Evolutionary conservation across 495 filamentous ascomycete species (phyloP), one percentile per base, ranked within the genome.

Genomic region (Lindgomyces ingoldianus): DNA sequence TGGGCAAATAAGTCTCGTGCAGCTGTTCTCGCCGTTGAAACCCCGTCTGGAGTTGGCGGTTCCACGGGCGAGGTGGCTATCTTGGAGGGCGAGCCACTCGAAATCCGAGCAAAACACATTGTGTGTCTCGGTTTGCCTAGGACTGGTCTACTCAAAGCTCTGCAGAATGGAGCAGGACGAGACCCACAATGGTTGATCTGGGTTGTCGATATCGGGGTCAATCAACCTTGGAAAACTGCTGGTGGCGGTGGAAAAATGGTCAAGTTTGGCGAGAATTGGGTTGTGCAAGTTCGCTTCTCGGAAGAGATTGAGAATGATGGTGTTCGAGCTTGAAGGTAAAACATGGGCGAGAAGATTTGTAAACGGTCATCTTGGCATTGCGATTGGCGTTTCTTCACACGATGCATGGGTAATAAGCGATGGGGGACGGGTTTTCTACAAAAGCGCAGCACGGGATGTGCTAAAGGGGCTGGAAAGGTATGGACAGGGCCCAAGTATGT

Each of bases 1-100:
- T 96, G 91, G 89, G 86, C 90, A 4, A 97, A 96, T 69, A 83
- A 89, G 50, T 88, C 84, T 74, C 89, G 90, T 65, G 84, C 89
- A 1, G 83, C 82, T 22, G 86, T 93, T 0, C 74, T 98, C 29
- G 88, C 91, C 1, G 84, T 98, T 27, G 92, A 96, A 72, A 84
- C 94, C 12, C 94, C 94, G 0, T 91, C 87, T 1, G 94, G 94
- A 16, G 83, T 97, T 41, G 89, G 92, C 64, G 91, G 90, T 22
- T 82, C 84, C 1, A 87, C 81, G 57, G 93, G 93, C 74, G 83
- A 78, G 72, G 76, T 81, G 25, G 25, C 45, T 16, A 68, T 82
- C 18, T 74, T 83, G n/a, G 90, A 93, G 66, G 88, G 88, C 4
- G 83, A 85, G 60, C 81, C 83, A 60, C 78, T 96, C 16, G 90